Evolutionary conservation across 2,329 filamentous ascomycete genomes (phyloP), one percentile per base, ranked within the genome.

Genomic region (Sporothrix luriei): DNA sequence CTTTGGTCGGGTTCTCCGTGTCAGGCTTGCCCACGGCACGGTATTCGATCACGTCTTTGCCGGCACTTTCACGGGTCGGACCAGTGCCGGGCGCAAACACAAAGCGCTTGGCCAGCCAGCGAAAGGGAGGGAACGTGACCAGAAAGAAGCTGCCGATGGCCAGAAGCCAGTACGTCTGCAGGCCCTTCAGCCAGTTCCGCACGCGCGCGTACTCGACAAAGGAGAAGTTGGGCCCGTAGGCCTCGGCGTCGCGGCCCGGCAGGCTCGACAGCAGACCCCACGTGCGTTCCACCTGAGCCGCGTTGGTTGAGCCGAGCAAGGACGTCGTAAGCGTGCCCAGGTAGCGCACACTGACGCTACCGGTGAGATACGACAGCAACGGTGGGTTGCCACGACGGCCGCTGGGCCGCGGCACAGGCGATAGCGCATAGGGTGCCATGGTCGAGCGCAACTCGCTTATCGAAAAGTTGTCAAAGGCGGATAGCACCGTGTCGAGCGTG

Each of bases 401-500:
- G 71, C 78, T 77, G 5, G 79, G 74, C 66, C 84, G 83, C 2
- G 83, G 80, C 14, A 88, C 76, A 0, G 88, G 88, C 0, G 87
- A 90, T 11, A 87, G 78, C 0, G 84, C 83, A 75, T 84, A 90
- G 16, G 88, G 87, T 29, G 77, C 76, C 68, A 80, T 76, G 1
- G 84, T 79, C 3, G 78, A 79, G 16, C 75, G 76, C 6, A 90
- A 73, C 67, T 88, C 78, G 62, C 80, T 78, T 21, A 85, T 66
- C 26, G 80, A 79, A 75, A 84, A 88, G 59, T 78, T 77, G 33
- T 90, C 87, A 69, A 88, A 81, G 26, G 88, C 73, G 61, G 77
- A 84, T 16, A 97, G 78, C 4, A 88, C 81, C 0, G 92, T 93
- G 46, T 86, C 83, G 4, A 94, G 79, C 1, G 91, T 90, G 61